Evolutionary conservation across 164 flowering plant species (phyloP), one percentile per base, ranked within the genome.

Genomic region (Vitis rotundifolia): DNA sequence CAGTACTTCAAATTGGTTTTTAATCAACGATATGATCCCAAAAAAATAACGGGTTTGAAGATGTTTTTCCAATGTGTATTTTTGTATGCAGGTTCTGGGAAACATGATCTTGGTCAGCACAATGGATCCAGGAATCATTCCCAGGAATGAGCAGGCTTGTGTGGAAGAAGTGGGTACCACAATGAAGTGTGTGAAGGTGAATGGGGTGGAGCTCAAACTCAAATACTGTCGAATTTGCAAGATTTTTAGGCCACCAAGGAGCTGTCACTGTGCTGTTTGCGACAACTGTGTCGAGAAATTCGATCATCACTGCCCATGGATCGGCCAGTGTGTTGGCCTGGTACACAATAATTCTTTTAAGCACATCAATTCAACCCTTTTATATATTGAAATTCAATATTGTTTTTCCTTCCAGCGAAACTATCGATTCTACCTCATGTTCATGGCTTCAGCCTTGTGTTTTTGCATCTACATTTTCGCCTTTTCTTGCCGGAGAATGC

Each of bases 251-350:
- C 88, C 85, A 3, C 89, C 91, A 8, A 68, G 91, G 53, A 84
- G 87, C 63, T 78, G 81, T 64, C 89, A 88, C 61, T 88, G 91
- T 55, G 85, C 82, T 31, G 57, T 81, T 11, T 88, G 91, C 22
- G 82, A 85, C 70, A 88, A 88, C 62, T 88, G 91, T 53, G 85
- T 88, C 10, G 84, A 84, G 71, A 84, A 71, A 69, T 87, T 84
- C 11, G 91, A 85, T 70, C 89, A 87, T 70, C 91, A 87, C 63
- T 84, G 88, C 74, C 86, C 86, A 0, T 87, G 89, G 88, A 71
- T 84, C 3, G 82, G 87, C 47, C 85, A 85, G 53, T 85, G 89
- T 66, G 74, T 87, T 61, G 89, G 85, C 49, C 56, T 76, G 83
- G 91, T 85, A 78, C 8, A 22, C 26, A 22, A 22, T 22, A 22